Base-by-base conservation (phyloP, 495 filamentous ascomycete genomes). In the Talaromyces nanjingensis region DNA sequence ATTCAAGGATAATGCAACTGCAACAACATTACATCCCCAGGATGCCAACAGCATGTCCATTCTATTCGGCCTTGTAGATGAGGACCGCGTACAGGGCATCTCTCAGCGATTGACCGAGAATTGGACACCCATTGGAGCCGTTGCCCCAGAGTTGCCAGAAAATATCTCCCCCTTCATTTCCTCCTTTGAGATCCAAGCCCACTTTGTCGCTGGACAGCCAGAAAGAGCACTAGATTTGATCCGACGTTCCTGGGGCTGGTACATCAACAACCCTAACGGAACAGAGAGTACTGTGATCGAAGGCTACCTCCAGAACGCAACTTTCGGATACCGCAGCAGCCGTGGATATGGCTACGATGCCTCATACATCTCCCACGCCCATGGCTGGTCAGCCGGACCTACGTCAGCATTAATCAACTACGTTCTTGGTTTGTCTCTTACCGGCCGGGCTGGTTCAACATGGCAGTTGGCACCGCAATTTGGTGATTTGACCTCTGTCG, bases 241-340 rank as follows among this genome's bases (percentile, higher is more conserved):
- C 67, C 73, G 79, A 16, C 72, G 79, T 6, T 79, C 80, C 69
- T 89, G 86, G 85, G 83, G 81, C 14, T 85, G 84, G 74, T 83
- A 87, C 73, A 79, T 88, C 39, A 76, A 86, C 64, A 82, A 85
- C 54, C 77, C 78, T 3, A 81, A 84, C 49, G 83, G 85, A 65
- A 89, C 86, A 6, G 82, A 85, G 62, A 82, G 77, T 33, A 88
- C 85, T 0, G 78, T 86, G 1, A 78, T 84, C 55, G 86, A 88
- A 69, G 85, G 85, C 0, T 88, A 84, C 65, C 71, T 82, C 11
- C 71, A 69, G 2, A 80, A 86, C 68, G 85, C 84, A 22, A 71
- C 78, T 24, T 72, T 84, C 31, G 81, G 84, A 45, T 88, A 89
- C 68, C 73, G 83, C 6, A 79, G 80, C 52, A 78, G 75, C 47